Base-by-base conservation (phyloP, 306 rosid genomes). In the Citrullus mucosospermus region DNA sequence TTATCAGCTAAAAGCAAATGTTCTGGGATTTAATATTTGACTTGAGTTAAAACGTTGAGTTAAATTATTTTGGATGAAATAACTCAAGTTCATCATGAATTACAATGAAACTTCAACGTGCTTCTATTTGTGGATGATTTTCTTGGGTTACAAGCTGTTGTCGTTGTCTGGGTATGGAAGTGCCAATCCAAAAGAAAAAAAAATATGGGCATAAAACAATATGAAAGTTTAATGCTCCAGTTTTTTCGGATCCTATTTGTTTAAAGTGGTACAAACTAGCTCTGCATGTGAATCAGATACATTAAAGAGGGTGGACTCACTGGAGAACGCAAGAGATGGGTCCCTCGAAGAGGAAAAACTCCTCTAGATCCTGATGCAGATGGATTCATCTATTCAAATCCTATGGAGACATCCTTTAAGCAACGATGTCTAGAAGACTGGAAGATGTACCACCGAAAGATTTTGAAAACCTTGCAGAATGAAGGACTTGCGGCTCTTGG, bases 281-380 rank as follows among this genome's bases (percentile, higher is more conserved):
- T 77, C 68, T 80, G 36, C 81, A 57, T 75, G 82, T 86, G 83
- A 82, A 84, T 75, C 89, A 95, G 97, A 79, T 95, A 91, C 79
- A 56, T 88, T 83, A 87, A 80, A 54, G 97, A 95, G 89, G 99
- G 99, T 75, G 99, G 99, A 76, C 97, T 92, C 61, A 92, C 96
- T 54, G 97, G 99, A 83, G 99, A 92, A 75, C 96, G 99, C 79
- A 95, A 91, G 83, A 87, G 97, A 55, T 95, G 97, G 99, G 99
- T 95, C 43, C 97, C 97, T 82, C 88, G 92, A 78, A 83, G 89
- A 82, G 99, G 99, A 69, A 95, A 89, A 89, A 87, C 90, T 43
- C 99, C 99, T 84, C 87, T 92, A 50, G 99, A 95, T 88, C 98
- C 98, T 79, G 98, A 95, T 88, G 97, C 78, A 80, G 86, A 76